Evolutionary conservation across 345 rosid genomes (phyloP).

Genomic region (Hirschfeldia incana): DNA sequence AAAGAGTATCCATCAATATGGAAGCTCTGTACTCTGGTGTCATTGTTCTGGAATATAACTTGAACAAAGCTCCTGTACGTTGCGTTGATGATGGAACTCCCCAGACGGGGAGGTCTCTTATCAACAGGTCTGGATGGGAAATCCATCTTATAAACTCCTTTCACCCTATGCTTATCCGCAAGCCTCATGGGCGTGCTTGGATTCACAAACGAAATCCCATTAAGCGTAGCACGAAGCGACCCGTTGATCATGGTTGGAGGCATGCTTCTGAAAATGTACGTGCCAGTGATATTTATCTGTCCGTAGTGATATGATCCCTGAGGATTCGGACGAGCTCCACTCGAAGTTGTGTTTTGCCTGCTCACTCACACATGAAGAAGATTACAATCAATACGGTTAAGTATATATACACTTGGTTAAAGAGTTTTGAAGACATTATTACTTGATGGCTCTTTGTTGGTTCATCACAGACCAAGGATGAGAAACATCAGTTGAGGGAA

Average conservation of each 20-base stretch:
- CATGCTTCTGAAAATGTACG: slow-evolving; percentile 65
- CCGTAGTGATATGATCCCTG: slow-evolving; percentile 97
- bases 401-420: neutral
- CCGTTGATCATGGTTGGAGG: slow-evolving; percentile 65
- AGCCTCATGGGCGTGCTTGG: slow-evolving; percentile 73
- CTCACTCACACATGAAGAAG: neutral
- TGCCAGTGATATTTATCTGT: slow-evolving; percentile 65
- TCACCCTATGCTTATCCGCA: slow-evolving; percentile 64
- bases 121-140: slow-evolving; percentile 68
- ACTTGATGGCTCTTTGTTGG: slow-evolving; percentile 84
- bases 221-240: slow-evolving; percentile 59
- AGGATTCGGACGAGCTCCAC: slow-evolving; percentile 98
- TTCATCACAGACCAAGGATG: slow-evolving; percentile 83
- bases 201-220: slow-evolving; percentile 84
- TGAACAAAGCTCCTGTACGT: slow-evolving; percentile 83
- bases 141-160: slow-evolving; percentile 85
- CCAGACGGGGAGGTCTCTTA: slow-evolving; percentile 50
- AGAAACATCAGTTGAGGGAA: slow-evolving; percentile 64
- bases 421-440: slow-evolving; percentile 30
- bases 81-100: slow-evolving; percentile 76
- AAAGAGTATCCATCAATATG: slow-evolving; percentile 86
- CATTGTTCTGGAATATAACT: slow-evolving; percentile 82
- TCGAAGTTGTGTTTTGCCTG: slow-evolving; percentile 80
- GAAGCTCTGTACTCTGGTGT: slow-evolving; percentile 84
- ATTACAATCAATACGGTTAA: too few species aligned